Conservation (phyloP, 345 rosid genomes). For the Cardamine chenopodiifolia region DNA sequence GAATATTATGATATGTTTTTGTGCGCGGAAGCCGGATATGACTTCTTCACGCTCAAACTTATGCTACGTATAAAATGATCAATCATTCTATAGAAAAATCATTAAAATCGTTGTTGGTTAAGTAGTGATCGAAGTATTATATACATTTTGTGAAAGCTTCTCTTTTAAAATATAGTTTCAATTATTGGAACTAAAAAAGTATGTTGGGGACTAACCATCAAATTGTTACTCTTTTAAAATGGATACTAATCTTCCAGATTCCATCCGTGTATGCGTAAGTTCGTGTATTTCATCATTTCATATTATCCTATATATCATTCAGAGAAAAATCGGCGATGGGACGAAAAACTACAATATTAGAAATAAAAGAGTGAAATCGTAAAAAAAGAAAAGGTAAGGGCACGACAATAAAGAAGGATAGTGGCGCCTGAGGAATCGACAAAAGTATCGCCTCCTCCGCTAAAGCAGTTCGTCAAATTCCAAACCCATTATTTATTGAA, state of each 20-base stretch:
- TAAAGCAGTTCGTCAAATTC: slow-evolving; percentile 10
- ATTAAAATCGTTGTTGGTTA: neutral
- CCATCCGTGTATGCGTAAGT: no score
- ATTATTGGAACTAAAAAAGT: no score
- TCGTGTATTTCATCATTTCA: no score
- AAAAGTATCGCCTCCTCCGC: neutral
- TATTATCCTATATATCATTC: no score
- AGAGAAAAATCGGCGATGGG: neutral
- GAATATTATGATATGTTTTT: no score
- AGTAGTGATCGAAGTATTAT: neutral
- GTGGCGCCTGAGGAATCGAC: slow-evolving; percentile 12
- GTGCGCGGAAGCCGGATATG: no score
- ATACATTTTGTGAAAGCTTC: no score
- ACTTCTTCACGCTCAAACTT: neutral
- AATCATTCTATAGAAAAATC: neutral
- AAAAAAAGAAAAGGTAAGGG: neutral
- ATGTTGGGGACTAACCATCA: no score
- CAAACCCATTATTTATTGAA: neutral
- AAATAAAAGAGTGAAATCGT: neutral
- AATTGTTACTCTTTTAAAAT: no score
- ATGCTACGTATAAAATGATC: no score
- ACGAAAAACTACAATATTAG: neutral
- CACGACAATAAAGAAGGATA: slow-evolving; percentile 1
- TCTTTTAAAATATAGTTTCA: no score
- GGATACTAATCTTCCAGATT: no score